Base-by-base conservation (phyloP, 2,329 filamentous ascomycete genomes). In the Pseudogymnoascus sp. region DNA sequence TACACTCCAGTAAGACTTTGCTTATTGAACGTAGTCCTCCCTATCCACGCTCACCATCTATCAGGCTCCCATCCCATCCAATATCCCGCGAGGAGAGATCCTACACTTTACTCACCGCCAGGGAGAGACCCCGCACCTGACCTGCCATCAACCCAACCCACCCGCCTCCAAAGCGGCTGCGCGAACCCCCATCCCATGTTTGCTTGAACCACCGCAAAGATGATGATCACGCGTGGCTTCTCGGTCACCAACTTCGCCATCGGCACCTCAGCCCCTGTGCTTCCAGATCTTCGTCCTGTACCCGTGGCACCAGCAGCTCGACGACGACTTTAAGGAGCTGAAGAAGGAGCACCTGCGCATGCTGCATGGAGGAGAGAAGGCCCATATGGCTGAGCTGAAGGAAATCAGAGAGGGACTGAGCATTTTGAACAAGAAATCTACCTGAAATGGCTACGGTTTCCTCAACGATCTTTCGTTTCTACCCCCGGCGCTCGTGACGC, bases 261-360 rank as follows among this genome's bases (percentile, higher is more conserved):
- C 60, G 81, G 79, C 6, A 75, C 76, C 6, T 81, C 80, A 0
- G 82, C 82, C 0, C 0, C 75, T 84, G 7, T 73, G 72, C 21
- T 84, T 84, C 69, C 81, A 83, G 69, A 78, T 82, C 47, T 81
- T 81, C 63, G 81, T 84, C 13, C 74, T 84, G 4, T 83, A 83
- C 66, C 82, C 82, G 1, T 84, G 82, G 82, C 81, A 83, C 68
- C 74, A 83, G 60, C 73, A 78, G 64, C 71, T 83, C 1, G 80
- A 83, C 35, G 76, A 78, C 11, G 78, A 81, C 40, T 83, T 84
- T 67, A 72, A 78, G 60, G 70, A 74, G 15, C 69, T 83, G 59
- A 80, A 79, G 66, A 72, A 72, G 38, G 80, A 82, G 64, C 78
- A 82, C 64, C 17, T 57, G 50, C 50, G 50, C n/a, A 28, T 57